Percentiles rank a stretch among this genome's conserved stretches.
Conservation (phyloP, 2,329 filamentous ascomycete species). For the Colletotrichum orbiculare region DNA sequence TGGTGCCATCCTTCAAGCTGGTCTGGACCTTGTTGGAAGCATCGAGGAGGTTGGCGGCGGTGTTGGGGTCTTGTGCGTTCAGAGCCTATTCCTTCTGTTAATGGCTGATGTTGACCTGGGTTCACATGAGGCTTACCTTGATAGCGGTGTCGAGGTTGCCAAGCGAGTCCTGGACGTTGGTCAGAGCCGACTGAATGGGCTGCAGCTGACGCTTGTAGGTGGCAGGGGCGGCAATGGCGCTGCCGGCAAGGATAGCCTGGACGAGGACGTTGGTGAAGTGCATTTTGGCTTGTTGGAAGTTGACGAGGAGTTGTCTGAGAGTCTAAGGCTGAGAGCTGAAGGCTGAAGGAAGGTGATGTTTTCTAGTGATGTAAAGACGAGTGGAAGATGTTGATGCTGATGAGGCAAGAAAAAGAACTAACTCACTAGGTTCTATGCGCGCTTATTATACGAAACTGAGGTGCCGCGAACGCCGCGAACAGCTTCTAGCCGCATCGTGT, state of each 20-base stretch:
- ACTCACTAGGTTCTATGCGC: not conserved
- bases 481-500: not conserved
- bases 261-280: conserved; percentile 52
- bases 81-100: conserved; percentile 19
- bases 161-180: conserved; percentile 67
- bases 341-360: conserved; percentile 1
- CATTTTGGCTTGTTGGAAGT: conserved; percentile 35
- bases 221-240: conserved; percentile 55
- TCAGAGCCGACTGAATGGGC: conserved; percentile 69
- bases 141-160: conserved; percentile 58
- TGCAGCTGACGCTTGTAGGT: conserved; percentile 55
- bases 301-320: not conserved
- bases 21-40: conserved; percentile 41
- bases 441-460: conserved; percentile 23
- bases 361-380: not conserved
- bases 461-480: conserved; percentile 1
- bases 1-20: conserved; percentile 38
- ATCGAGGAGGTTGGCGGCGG: conserved; percentile 47
- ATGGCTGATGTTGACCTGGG: not conserved
- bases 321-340: not conserved
- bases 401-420: not conserved
- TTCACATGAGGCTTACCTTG: conserved; percentile 3
- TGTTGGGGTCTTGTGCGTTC: conserved; percentile 62
- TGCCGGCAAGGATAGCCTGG: conserved; percentile 61
- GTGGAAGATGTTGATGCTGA: conserved; percentile 16